Conservation (phyloP, 164 flowering plant genomes). For the Echeveria elegans region DNA sequence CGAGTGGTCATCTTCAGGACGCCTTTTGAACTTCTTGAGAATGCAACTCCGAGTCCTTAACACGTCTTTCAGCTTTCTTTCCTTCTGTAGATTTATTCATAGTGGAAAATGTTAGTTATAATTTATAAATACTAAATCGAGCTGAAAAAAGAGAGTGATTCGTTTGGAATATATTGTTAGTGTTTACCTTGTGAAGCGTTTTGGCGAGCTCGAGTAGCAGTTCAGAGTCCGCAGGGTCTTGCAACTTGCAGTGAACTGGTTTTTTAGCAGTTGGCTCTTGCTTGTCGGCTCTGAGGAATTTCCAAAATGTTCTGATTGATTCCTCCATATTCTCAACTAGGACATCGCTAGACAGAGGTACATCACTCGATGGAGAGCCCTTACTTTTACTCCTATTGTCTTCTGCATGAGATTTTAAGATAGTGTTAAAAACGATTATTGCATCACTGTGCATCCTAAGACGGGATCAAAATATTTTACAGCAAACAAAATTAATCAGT, state of each 20-base stretch:
- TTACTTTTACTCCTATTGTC: slow-evolving; percentile 23
- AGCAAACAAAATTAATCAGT: too few species aligned
- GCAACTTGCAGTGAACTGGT: slow-evolving; percentile 26
- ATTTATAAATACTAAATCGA: too few species aligned
- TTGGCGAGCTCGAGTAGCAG: slow-evolving; percentile 38
- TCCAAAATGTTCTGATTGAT: slow-evolving; percentile 61
- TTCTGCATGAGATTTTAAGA: slow-evolving; percentile 19
- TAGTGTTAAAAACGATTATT: neutral
- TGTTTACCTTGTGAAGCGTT: slow-evolving; percentile 67
- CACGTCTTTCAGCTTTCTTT: slow-evolving; percentile 57
- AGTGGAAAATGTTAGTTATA: neutral
- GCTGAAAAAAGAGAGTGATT: too few species aligned
- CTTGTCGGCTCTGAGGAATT: slow-evolving; percentile 64
- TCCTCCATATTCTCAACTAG: slow-evolving; percentile 50
- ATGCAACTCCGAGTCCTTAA: slow-evolving; percentile 69
- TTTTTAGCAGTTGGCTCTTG: slow-evolving; percentile 27
- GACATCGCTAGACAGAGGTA: slow-evolving; percentile 36
- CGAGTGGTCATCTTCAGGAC: slow-evolving; percentile 17
- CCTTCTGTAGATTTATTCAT: slow-evolving; percentile 54
- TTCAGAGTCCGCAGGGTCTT: slow-evolving; percentile 39
- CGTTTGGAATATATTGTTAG: too few species aligned
- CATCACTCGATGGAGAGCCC: slow-evolving; percentile 15
- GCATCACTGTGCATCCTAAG: too few species aligned
- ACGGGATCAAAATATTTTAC: too few species aligned
- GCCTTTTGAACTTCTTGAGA: slow-evolving; percentile 54